phyloP scores from a whole-genome alignment of 139 green algal species.

The Tetratostichococcus sp. region DNA sequence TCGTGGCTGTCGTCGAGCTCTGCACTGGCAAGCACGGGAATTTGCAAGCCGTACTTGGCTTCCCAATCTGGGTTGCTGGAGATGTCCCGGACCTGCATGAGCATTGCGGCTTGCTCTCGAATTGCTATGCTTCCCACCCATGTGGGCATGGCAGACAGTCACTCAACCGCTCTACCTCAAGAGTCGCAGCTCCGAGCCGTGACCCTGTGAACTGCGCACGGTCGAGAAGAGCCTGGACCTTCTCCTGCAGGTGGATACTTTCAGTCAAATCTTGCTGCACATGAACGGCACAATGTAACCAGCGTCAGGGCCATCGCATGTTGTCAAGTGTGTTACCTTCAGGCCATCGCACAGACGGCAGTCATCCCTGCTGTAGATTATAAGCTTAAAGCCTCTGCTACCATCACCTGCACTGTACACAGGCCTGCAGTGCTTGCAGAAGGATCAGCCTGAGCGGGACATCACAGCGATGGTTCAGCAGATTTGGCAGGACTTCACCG shows the following conservation, averaged over 20 bases:
- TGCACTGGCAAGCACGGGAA: background rate
- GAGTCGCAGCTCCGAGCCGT: constrained; percentile 17
- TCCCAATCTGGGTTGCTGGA: background rate
- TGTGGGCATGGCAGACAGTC: background rate
- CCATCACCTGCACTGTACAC: background rate
- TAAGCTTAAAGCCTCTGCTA: constrained; percentile 17
- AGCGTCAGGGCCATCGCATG: background rate
- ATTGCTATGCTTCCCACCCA: background rate
- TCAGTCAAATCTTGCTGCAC: no score
- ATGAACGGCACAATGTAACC: background rate
- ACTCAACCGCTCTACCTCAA: constrained; percentile 30
- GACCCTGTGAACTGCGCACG: constrained; percentile 41
- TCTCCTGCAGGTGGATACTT: constrained; percentile 29
- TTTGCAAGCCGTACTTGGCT: background rate
- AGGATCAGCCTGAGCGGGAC: no score
- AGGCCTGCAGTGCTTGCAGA: no score
- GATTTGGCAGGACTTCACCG: no score
- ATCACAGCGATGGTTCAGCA: no score
- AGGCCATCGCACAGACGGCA: constrained; percentile 54
- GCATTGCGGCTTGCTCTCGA: background rate
- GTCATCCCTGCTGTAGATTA: constrained; percentile 58
- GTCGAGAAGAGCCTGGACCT: constrained; percentile 41
- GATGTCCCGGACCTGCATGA: background rate
- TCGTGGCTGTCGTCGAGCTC: background rate
- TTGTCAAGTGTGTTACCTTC: constrained; percentile 18